These are phyloP conservation scores for Volvox africanus DNA, from an alignment of 139 green algal species.

Conservation along the genomic window DNA sequence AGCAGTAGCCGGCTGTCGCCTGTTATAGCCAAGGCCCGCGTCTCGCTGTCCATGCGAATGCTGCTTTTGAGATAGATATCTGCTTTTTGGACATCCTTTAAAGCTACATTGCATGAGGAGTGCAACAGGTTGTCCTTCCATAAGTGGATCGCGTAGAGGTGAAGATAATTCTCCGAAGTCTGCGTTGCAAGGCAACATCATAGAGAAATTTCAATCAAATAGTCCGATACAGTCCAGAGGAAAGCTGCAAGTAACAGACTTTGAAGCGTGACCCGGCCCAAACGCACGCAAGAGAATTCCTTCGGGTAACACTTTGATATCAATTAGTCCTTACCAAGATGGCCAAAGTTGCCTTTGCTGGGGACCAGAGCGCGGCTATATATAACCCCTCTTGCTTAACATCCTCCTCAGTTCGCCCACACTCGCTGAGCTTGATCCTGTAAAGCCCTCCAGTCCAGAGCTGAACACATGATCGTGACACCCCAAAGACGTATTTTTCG, in stretches of 20 bases:
- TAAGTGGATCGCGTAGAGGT: conserved; percentile 75
- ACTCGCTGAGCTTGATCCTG: conserved; percentile 68
- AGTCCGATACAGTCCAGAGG: conserved; percentile 26
- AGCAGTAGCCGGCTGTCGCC: conserved; percentile 70
- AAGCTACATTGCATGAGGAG: neutral
- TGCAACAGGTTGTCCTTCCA: conserved; percentile 67
- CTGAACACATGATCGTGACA: conserved; percentile 67
- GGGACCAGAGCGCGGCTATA: conserved; percentile 73
- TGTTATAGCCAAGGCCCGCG: conserved; percentile 37
- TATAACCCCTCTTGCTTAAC: conserved; percentile 72
- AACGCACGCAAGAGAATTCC: neutral
- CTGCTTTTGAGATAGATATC: conserved; percentile 77
- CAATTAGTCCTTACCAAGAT: conserved; percentile 69
- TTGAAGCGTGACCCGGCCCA: neutral
- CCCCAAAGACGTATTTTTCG: conserved; percentile 67
- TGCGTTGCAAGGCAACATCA: conserved; percentile 50
- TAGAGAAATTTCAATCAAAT: conserved; percentile 69
- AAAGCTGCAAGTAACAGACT: neutral
- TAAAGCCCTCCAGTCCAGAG: conserved; percentile 77
- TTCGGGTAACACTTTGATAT: neutral
- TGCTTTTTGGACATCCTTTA: conserved; percentile 49
- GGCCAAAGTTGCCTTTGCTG: conserved; percentile 65
- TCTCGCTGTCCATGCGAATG: conserved; percentile 51
- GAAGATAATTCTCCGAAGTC: conserved; percentile 74
- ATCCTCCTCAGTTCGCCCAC: conserved; percentile 47